Base-by-base conservation (phyloP, 208 protist genomes). In the Angomonas desouzai region DNA sequence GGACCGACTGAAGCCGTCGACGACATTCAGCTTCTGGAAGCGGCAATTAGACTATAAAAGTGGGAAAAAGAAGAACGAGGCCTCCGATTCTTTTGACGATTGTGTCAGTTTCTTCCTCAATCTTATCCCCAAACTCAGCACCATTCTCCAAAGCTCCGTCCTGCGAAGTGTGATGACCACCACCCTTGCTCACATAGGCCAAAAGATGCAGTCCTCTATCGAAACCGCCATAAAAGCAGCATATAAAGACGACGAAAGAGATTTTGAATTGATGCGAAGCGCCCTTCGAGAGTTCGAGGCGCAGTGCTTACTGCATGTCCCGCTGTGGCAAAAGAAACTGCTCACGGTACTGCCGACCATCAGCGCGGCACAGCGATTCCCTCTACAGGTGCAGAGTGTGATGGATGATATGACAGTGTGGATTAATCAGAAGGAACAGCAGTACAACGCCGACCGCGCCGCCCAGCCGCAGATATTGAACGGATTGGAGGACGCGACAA, bases 111-210 rank as follows among this genome's bases (percentile, higher is more conserved):
- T 89, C 64, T 67, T 80, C 9, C 72, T 92, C 56, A 55, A 22
- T 23, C 76, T 83, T 38, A 90, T 89, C 29, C 81, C 84, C 11
- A 77, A 87, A 68, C 72, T 95, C 20, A 64, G 10, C 13, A 62
- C 71, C 7, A 68, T 92, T 22, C 75, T 95, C 38, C 89, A 92
- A 57, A 43, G 48, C 23, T 77, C 86, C 43, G 86, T 95, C 10
- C 62, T 85, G 30, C 74, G 80, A 62, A 92, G 89, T 68, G 84
- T 95, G 13, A 68, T 88, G 36, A 81, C 84, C 28, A 92, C 85
- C 9, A 77, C 76, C n/a, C 57, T 95, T 36, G 78, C 83, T 13
- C 78, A 87, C 20, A 79, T 77, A 3, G 76, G 74, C 30, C 76
- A 90, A 57, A 68, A 71, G 18, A 78, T 83, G 64, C 86, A 93